Base-by-base conservation (phyloP, 176 grass and related monocot species). In the Oryza glaberrima region DNA sequence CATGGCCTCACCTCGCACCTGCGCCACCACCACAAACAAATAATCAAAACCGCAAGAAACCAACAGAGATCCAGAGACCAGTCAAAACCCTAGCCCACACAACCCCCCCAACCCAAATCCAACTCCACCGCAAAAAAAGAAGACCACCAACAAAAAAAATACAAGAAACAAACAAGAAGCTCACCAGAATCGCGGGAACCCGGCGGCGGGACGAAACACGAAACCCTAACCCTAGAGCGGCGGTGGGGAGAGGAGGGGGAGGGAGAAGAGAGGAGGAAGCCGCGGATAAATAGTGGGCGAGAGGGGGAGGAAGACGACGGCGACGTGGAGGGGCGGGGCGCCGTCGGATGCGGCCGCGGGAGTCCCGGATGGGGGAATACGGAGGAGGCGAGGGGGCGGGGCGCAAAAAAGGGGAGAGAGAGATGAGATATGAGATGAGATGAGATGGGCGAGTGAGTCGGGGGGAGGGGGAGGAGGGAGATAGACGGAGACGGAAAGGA, bases 191-290 rank as follows among this genome's bases (percentile, higher is more conserved):
- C 41, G 22, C 20, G 26, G 22, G 75, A 47, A 13, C 23, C 68
- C 11, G 46, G 12, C 12, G 63, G 12, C 63, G 30, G 30, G 11
- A 19, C 66, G 74, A 34, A 22, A 23, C 1, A 58, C 65, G 88
- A 51, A 88, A 92, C 82, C 83, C 90, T 92, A 92, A 89, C 86
- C 86, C 89, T 90, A 84, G 77, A 44, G 69, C 77, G 36, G 56
- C 84, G 84, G 78, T 77, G 60, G 60, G 67, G 47, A 65, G 54
- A 10, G 25, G n/a, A 26, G 26, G 26, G 26, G 26, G 26, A 26
- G 26, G 26, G 26, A 26, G 26, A 26, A 26, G 64, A 9, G 19
- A 7, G 13, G 91, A 40, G 19, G 75, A 11, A 67, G 86, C 43
- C 60, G 87, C 36, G 90, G 83, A 84, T 90, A 93, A 93, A 88